phyloP scores from a whole-genome alignment of 148 eudicot genomes.

The Cornus controversa region DNA sequence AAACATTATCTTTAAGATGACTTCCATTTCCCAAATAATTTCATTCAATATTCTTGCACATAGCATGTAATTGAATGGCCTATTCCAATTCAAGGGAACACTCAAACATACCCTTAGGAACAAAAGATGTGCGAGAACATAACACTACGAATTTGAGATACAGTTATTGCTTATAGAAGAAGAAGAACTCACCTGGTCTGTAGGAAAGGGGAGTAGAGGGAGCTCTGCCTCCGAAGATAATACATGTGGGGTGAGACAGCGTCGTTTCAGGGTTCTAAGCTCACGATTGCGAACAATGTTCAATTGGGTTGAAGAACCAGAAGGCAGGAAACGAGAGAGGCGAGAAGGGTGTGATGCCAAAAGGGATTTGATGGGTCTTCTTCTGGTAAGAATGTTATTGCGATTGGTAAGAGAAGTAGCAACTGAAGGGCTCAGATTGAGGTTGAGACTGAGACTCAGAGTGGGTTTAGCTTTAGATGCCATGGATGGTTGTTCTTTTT shows the following conservation, averaged over 20 bases:
- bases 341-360: not conserved
- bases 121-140: too few relatives aligned
- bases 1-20: too few relatives aligned
- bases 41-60: too few relatives aligned
- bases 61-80: too few relatives aligned
- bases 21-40: too few relatives aligned
- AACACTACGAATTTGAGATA: too few relatives aligned
- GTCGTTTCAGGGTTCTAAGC: not conserved
- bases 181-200: conserved; percentile 11
- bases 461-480: not conserved
- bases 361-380: not conserved
- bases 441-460: not conserved
- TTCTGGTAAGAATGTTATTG: not conserved
- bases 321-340: not conserved
- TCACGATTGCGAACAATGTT: not conserved
- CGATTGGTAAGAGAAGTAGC: not conserved
- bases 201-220: conserved; percentile 38
- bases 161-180: not conserved
- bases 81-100: too few relatives aligned
- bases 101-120: not conserved
- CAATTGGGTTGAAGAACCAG: not conserved
- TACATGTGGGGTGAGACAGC: conserved; percentile 8
- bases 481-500: not conserved
- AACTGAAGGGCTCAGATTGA: not conserved
- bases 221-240: conserved; percentile 14